Evolutionary conservation across 257 asterid species (phyloP).

Genomic region (Ilex aquifolium): DNA sequence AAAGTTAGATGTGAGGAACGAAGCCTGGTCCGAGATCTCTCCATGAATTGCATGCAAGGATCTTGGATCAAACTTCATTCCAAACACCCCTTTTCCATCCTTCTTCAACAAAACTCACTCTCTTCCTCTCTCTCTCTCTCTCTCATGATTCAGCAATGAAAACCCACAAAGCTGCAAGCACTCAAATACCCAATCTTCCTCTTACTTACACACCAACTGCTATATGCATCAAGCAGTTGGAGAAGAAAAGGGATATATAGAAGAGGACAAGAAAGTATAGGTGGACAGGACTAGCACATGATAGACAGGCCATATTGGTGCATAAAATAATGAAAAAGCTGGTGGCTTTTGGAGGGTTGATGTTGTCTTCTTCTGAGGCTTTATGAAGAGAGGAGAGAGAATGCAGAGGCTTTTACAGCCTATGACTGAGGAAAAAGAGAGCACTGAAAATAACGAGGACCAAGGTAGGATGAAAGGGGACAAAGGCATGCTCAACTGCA

Average conservation of each 20-base stretch:
- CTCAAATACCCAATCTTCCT: conserved; percentile 21
- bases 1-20: conserved; percentile 56
- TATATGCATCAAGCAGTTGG: conserved; percentile 26
- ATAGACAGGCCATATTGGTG: conserved; percentile 24
- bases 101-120: conserved; percentile 8
- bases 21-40: conserved; percentile 94
- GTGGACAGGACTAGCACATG: conserved; percentile 31
- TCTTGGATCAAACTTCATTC: conserved; percentile 80
- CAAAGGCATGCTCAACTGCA: too few species aligned
- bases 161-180: conserved; percentile 30
- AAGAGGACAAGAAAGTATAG: conserved; percentile 11
- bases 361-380: conserved; percentile 1
- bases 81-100: conserved; percentile 50
- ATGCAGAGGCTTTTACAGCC: neutral
- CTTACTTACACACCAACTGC: neutral
- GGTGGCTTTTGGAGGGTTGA: neutral
- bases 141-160: conserved; percentile 18
- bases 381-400: neutral
- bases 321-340: neutral
- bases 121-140: neutral
- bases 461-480: too few species aligned
- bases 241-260: conserved; percentile 11
- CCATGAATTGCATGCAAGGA: conserved; percentile 1
- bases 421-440: too few species aligned
- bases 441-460: too few species aligned